A percentile compares a stretch with the other conserved stretches of the same genome.
Conservation (phyloP, 805 yeast genomes). For the Alloascoidea hylecoeti region DNA sequence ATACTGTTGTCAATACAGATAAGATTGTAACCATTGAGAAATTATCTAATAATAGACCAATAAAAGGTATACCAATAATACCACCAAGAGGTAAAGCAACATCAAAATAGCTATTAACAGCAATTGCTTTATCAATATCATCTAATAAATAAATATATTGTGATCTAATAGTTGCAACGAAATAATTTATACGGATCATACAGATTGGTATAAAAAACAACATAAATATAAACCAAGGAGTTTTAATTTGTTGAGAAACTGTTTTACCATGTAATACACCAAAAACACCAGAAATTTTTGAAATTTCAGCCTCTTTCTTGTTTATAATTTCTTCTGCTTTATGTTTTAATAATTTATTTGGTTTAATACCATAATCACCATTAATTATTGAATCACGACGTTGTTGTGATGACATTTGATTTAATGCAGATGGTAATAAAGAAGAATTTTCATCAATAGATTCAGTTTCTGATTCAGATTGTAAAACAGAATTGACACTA, state of each 20-base stretch:
- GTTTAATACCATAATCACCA: conserved; percentile 8
- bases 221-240: conserved; percentile 73
- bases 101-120: conserved; percentile 66
- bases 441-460: neutral
- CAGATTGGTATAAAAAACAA: conserved; percentile 70
- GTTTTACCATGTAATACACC: conserved; percentile 64
- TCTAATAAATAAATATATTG: conserved; percentile 68
- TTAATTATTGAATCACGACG: conserved; percentile 7
- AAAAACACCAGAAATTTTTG: conserved; percentile 37
- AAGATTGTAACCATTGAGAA: conserved; percentile 33
- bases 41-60: conserved; percentile 70
- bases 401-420: neutral
- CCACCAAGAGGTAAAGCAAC: conserved; percentile 85
- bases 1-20: conserved; percentile 32
- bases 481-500: neutral
- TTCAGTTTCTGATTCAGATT: neutral
- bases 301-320: conserved; percentile 1
- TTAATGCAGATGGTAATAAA: neutral
- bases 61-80: conserved; percentile 70
- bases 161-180: conserved; percentile 76
- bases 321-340: conserved; percentile 3
- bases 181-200: conserved; percentile 86
- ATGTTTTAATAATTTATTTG: conserved; percentile 4
- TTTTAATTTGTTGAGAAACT: conserved; percentile 26
- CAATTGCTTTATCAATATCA: conserved; percentile 31